These are phyloP conservation scores for Cucurbita argyrosperma DNA, from an alignment of 306 rosid species.

Conservation along the genomic window DNA sequence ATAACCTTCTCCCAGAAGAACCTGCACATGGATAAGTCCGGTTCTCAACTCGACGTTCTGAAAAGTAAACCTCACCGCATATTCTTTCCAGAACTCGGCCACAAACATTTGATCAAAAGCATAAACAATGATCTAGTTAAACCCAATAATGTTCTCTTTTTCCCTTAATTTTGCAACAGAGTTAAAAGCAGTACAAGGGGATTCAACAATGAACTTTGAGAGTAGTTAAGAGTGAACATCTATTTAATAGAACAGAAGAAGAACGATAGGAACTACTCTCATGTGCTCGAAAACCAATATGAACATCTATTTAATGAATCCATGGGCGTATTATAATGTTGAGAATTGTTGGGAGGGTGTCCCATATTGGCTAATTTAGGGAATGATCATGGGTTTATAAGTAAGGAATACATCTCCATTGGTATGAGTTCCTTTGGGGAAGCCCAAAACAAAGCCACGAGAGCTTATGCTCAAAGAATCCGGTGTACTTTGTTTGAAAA, in stretches of 20 bases:
- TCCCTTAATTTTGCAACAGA: background rate
- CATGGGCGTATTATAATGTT: background rate
- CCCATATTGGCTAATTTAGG: too few species aligned
- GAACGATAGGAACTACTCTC: background rate
- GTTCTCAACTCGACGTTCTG: background rate
- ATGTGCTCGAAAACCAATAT: background rate
- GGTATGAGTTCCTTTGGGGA: too few species aligned
- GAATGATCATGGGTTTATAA: too few species aligned
- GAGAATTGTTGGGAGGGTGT: too few species aligned
- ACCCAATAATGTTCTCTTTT: background rate
- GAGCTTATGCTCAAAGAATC: too few species aligned
- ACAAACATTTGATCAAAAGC: background rate
- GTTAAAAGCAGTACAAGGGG: background rate
- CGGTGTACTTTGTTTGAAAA: too few species aligned
- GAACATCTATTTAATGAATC: background rate
- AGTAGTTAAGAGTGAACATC: background rate
- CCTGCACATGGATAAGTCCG: constrained; percentile 24
- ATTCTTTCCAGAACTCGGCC: background rate
- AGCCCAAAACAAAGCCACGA: too few species aligned
- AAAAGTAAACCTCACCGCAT: background rate
- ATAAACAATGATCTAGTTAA: background rate
- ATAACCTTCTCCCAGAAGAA: constrained; percentile 82
- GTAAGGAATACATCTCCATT: too few species aligned
- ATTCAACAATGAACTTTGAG: background rate
- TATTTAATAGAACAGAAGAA: background rate